These are phyloP conservation scores for Diaporthe ilicicola DNA, from an alignment of 2,329 filamentous ascomycete species.

Conservation along the genomic window DNA sequence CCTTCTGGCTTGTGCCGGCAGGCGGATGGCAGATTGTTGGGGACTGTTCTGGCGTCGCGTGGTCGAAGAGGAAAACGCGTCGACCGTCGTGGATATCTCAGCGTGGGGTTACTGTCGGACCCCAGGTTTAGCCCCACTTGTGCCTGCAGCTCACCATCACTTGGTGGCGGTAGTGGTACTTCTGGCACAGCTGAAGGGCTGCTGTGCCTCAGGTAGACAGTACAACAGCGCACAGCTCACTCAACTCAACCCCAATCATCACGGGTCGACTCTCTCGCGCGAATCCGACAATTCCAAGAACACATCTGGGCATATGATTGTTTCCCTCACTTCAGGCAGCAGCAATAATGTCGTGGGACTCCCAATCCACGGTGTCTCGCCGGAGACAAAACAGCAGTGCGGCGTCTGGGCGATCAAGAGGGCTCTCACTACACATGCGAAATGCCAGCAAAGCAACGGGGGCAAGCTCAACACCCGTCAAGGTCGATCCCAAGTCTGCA, in stretches of 20 bases:
- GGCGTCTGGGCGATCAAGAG: slow-evolving; percentile 43
- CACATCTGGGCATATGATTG: background rate
- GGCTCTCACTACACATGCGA: slow-evolving; percentile 51
- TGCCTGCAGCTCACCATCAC: background rate
- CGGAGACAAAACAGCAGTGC: slow-evolving; percentile 58
- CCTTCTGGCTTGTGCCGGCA: background rate
- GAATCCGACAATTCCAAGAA: background rate
- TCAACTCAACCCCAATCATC: background rate
- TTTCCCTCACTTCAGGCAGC: background rate
- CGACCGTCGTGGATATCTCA: background rate
- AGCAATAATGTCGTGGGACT: slow-evolving; percentile 50
- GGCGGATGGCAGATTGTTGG: background rate
- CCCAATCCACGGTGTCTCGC: slow-evolving; percentile 46
- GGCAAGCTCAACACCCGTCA: slow-evolving; percentile 31
- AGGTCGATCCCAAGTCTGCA: slow-evolving; percentile 59
- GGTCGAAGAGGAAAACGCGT: slow-evolving; percentile 24
- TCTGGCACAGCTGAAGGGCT: background rate
- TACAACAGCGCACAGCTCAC: slow-evolving; percentile 21
- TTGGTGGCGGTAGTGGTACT: slow-evolving; percentile 10
- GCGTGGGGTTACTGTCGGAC: slow-evolving; percentile 27
- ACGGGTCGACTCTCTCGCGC: background rate
- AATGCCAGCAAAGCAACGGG: slow-evolving; percentile 45
- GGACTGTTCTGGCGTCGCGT: slow-evolving; percentile 2
- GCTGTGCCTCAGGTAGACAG: background rate
- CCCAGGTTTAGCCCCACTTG: slow-evolving; percentile 19